These are phyloP conservation scores for Solanum appendiculatum DNA, from an alignment of 257 asterid genomes.

Conservation along the genomic window DNA sequence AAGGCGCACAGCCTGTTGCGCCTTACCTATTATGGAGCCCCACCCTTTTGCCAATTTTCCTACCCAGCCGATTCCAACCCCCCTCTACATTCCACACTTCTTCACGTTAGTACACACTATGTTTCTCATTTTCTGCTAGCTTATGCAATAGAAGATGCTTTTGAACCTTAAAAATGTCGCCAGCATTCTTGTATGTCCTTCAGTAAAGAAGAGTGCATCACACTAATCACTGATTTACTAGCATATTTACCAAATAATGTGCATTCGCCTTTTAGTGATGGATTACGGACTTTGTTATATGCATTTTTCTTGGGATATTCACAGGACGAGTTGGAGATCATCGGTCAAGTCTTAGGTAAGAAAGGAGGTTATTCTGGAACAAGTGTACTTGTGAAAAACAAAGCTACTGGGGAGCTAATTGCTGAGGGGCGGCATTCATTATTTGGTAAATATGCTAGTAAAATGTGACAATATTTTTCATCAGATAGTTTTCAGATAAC, in stretches of 20 bases:
- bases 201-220: not conserved
- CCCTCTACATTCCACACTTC: too few species aligned
- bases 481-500: not conserved
- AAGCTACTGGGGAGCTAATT: slow-evolving; percentile 58
- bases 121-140: not conserved
- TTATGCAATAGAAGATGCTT: not conserved
- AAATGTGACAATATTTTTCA: slow-evolving; percentile 41
- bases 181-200: not conserved
- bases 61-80: too few species aligned
- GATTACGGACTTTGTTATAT: not conserved
- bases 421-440: slow-evolving; percentile 81
- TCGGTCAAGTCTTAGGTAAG: slow-evolving; percentile 33
- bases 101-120: not conserved
- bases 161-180: not conserved
- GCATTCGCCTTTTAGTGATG: not conserved
- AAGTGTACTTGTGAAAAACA: slow-evolving; percentile 44
- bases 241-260: not conserved
- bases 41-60: too few species aligned
- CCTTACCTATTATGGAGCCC: too few species aligned
- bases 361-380: slow-evolving; percentile 52
- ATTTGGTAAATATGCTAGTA: slow-evolving; percentile 51
- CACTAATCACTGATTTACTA: not conserved
- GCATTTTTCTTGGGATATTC: not conserved
- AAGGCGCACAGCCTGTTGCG: too few species aligned
- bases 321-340: slow-evolving; percentile 80